These are phyloP conservation scores for Gaultheria prostrata DNA, from an alignment of 148 eudicot species.

Conservation along the genomic window DNA sequence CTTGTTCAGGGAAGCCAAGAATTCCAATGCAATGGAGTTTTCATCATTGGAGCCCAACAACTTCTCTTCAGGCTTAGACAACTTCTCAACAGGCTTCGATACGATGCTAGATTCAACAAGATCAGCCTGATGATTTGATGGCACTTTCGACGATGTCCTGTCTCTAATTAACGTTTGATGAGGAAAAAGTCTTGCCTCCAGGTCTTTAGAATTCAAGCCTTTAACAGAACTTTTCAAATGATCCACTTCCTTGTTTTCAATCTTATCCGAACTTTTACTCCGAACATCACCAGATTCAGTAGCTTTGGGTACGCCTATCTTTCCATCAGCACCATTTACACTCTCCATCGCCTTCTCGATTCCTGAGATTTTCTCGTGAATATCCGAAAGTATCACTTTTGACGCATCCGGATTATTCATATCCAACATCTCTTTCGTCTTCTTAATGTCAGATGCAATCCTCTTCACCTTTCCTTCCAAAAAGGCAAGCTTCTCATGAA, in stretches of 20 bases:
- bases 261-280: conserved; percentile 8
- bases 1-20: conserved; percentile 47
- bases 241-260: conserved; percentile 22
- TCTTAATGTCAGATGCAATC: conserved; percentile 89
- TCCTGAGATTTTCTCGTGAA: conserved; percentile 81
- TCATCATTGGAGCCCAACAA: conserved; percentile 31
- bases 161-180: conserved; percentile 67
- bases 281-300: conserved; percentile 16
- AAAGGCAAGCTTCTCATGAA: conserved; percentile 85
- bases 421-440: conserved; percentile 88
- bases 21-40: conserved; percentile 45
- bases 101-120: conserved; percentile 17
- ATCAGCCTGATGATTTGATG: conserved; percentile 15
- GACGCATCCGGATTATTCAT: conserved; percentile 72
- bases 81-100: conserved; percentile 27
- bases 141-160: conserved; percentile 32
- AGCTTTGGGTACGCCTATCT: conserved; percentile 13
- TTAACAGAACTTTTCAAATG: conserved; percentile 35
- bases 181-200: conserved; percentile 79
- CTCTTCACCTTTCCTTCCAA: conserved; percentile 89
- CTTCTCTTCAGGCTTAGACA: conserved; percentile 27
- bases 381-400: conserved; percentile 72
- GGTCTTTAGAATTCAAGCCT: conserved; percentile 59
- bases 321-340: conserved; percentile 37
- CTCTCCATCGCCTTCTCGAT: conserved; percentile 79